Evolutionary conservation across 139 green algal species (phyloP), one percentile per base, ranked within the genome.

Genomic region (Closterium sp.): DNA sequence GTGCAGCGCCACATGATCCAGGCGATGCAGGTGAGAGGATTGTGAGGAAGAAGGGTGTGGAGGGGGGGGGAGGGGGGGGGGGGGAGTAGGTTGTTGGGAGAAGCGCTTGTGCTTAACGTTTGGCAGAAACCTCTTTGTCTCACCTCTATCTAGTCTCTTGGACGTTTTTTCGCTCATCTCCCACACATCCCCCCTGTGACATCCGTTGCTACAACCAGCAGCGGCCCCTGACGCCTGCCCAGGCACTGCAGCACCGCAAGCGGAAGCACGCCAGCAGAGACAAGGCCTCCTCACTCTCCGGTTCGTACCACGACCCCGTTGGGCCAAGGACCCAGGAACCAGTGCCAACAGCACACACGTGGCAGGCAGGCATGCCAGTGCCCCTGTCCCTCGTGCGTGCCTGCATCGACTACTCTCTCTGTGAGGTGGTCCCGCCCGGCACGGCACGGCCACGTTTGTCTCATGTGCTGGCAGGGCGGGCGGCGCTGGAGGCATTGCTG

Each of bases 401-500:
- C 55, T 76, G 55, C 55, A 76, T 76, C 12, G 55, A 76, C 55
- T 76, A 76, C 55, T 76, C 55, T 19, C 55, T 76, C 55, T 76
- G 55, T 76, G 55, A 76, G 55, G 55, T 76, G 12, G 25, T 76
- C 55, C 55, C 55, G 55, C 55, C 55, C 55, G 55, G 55, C 23
- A 76, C 55, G 4, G 55, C 55, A 76, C 55, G 55, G 55, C 55
- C 55, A 19, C 55, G 55, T 76, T 76, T 76, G 55, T 76, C 55
- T 19, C 55, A 76, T 76, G 55, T 19, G 55, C 55, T 76, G 55
- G 55, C 55, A 19, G 55, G 55, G 23, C 55, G 55, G n/a, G 83
- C 83, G n/a, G 83, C n/a, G 83, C 83, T 86, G 83, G 83, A 86
- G 83, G 83, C 83, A 32, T 33, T 86, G n/a, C 25, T 86, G n/a